Conservation (phyloP, 345 rosid species). For the Salix caprea region DNA sequence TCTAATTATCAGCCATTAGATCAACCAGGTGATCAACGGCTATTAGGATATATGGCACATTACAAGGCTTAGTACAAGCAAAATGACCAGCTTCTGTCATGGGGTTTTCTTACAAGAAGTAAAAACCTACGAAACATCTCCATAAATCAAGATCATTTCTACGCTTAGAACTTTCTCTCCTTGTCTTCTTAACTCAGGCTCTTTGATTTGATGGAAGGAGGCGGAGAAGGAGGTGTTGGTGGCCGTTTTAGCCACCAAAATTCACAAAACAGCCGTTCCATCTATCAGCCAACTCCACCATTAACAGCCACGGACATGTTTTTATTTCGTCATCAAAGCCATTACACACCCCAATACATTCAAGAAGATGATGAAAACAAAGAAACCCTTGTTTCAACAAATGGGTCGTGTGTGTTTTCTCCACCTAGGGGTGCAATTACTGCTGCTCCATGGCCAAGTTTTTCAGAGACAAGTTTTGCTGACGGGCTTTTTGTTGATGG, state of each 20-base stretch:
- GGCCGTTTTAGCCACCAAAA: constrained; percentile 17
- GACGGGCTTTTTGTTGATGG: constrained; percentile 29
- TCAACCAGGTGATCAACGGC: constrained; percentile 32
- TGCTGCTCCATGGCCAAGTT: constrained; percentile 18
- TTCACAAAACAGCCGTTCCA: constrained; percentile 11
- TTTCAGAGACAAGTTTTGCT: constrained; percentile 34
- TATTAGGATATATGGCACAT: constrained; percentile 25
- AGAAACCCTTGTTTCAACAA: constrained; percentile 13
- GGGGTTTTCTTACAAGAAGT: constrained; percentile 19
- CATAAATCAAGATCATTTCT: constrained; percentile 25
- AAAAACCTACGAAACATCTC: constrained; percentile 1
- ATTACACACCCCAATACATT: constrained; percentile 17
- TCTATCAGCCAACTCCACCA: constrained; percentile 47
- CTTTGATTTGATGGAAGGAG: constrained; percentile 36
- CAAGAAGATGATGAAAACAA: constrained; percentile 21
- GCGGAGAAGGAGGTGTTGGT: constrained; percentile 3
- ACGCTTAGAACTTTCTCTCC: neutral
- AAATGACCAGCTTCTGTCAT: constrained; percentile 21
- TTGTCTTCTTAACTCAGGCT: constrained; percentile 9
- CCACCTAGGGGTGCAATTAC: constrained; percentile 15
- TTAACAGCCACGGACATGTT: constrained; percentile 80
- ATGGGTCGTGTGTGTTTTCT: constrained; percentile 21
- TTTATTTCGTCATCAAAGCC: constrained; percentile 50
- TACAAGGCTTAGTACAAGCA: constrained; percentile 38
- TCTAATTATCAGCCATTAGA: constrained; percentile 37